Conservation (phyloP, 495 filamentous ascomycete species). For the Opeltia flavorubescens region DNA sequence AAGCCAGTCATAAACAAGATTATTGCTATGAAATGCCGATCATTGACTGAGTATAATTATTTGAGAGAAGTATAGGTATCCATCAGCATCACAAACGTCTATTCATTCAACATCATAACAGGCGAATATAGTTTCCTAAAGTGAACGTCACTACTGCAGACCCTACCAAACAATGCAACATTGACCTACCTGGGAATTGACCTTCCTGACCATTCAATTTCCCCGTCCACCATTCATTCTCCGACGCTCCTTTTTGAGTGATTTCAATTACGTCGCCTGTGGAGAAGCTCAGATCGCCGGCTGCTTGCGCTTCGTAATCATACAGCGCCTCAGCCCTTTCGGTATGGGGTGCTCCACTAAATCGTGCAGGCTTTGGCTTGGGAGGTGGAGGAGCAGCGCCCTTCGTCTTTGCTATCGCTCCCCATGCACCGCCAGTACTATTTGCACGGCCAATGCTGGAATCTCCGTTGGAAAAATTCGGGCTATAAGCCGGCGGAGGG, state of each 20-base stretch:
- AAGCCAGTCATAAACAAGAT: too few species aligned
- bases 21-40: too few species aligned
- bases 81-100: not conserved
- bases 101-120: not conserved
- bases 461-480: constrained; percentile 17
- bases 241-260: constrained; percentile 59
- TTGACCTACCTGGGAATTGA: constrained; percentile 79
- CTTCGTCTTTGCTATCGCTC: constrained; percentile 60
- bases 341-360: constrained; percentile 40
- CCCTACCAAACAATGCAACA: not conserved
- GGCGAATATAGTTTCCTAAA: not conserved
- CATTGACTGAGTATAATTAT: too few species aligned
- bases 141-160: not conserved
- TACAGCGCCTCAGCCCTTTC: constrained; percentile 80
- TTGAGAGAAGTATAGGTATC: not conserved
- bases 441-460: constrained; percentile 32
- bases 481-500: constrained; percentile 56
- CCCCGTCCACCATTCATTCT: constrained; percentile 96
- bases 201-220: constrained; percentile 62
- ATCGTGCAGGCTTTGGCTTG: constrained; percentile 69
- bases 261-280: constrained; percentile 90
- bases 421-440: constrained; percentile 42
- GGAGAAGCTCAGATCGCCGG: constrained; percentile 83
- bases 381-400: constrained; percentile 79
- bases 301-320: constrained; percentile 91